Conservation (phyloP, 2,329 filamentous ascomycete genomes). For the Hypoxylon sp. region DNA sequence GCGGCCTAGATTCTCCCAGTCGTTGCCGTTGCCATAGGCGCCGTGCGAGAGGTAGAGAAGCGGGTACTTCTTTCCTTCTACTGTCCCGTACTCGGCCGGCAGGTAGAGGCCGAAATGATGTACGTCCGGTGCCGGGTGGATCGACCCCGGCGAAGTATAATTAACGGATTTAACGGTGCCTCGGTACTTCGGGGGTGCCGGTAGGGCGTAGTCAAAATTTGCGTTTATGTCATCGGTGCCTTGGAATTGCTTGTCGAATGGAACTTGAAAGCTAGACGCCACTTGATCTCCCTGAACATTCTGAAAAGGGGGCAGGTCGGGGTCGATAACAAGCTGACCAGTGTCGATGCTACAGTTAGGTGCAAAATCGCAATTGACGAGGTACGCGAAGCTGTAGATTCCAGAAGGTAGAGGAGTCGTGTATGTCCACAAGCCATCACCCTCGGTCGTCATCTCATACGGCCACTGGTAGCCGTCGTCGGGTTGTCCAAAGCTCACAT, state of each 20-base stretch:
- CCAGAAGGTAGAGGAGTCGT: slow-evolving; percentile 51
- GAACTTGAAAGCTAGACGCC: slow-evolving; percentile 52
- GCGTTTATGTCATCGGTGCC: slow-evolving; percentile 37
- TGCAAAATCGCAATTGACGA: slow-evolving; percentile 50
- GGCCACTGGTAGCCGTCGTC: slow-evolving; percentile 46
- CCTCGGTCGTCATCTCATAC: slow-evolving; percentile 49
- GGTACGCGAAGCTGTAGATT: slow-evolving; percentile 52
- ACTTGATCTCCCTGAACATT: slow-evolving; percentile 52
- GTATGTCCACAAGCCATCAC: slow-evolving; percentile 49
- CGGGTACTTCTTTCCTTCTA: slow-evolving; percentile 48
- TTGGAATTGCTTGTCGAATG: slow-evolving; percentile 50
- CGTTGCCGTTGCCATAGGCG: slow-evolving; percentile 51
- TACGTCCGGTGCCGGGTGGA: slow-evolving; percentile 51
- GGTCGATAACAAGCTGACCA: slow-evolving; percentile 52
- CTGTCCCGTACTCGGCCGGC: slow-evolving; percentile 47
- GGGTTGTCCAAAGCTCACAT: slow-evolving; percentile 39
- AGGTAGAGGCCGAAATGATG: slow-evolving; percentile 52
- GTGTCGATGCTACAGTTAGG: slow-evolving; percentile 50
- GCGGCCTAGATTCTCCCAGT: slow-evolving; percentile 53
- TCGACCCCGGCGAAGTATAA: slow-evolving; percentile 52
- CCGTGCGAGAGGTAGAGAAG: slow-evolving; percentile 53
- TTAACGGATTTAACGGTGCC: slow-evolving; percentile 50
- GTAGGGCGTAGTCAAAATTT: slow-evolving; percentile 49
- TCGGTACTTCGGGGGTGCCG: slow-evolving; percentile 41
- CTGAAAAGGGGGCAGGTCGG: slow-evolving; percentile 50